A percentile compares a stretch with the other conserved stretches of the same genome.
Conservation (phyloP, 2,329 filamentous ascomycete genomes). For the Chaetoscypha palmicola region DNA sequence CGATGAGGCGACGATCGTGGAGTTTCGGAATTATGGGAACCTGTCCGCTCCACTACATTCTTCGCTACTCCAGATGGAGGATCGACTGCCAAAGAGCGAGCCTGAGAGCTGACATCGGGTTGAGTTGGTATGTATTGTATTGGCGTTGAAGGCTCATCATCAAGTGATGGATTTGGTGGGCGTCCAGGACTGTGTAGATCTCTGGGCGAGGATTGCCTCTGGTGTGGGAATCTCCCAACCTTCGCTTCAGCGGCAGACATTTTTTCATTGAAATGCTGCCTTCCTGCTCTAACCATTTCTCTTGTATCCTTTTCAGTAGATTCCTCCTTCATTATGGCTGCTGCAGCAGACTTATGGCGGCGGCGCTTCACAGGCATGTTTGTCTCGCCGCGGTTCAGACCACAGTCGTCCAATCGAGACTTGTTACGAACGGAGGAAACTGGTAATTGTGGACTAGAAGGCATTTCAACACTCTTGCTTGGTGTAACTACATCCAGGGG, state of each 20-base stretch:
- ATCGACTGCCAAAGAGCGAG: too few species aligned
- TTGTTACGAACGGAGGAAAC: neutral
- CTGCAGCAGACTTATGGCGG: neutral
- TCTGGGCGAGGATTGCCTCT: neutral
- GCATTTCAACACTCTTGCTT: neutral
- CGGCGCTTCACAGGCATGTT: neutral
- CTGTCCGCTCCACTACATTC: neutral
- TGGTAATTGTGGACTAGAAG: neutral
- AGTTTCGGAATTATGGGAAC: neutral
- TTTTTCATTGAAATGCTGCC: conserved; percentile 2
- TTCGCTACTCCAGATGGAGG: neutral
- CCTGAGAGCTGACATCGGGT: too few species aligned
- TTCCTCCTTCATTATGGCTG: conserved; percentile 5
- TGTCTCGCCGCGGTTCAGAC: neutral
- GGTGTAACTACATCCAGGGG: too few species aligned
- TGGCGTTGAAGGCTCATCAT: neutral
- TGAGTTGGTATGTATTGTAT: too few species aligned
- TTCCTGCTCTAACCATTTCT: conserved; percentile 11
- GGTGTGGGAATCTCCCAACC: neutral
- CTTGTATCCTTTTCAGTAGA: conserved; percentile 7
- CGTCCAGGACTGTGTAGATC: neutral
- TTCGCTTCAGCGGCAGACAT: neutral
- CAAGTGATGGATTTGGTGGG: neutral
- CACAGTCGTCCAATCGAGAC: too few species aligned
- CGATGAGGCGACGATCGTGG: neutral